Evolutionary conservation across 805 yeast species (phyloP).

Genomic region (Komagataella mondaviorum): DNA sequence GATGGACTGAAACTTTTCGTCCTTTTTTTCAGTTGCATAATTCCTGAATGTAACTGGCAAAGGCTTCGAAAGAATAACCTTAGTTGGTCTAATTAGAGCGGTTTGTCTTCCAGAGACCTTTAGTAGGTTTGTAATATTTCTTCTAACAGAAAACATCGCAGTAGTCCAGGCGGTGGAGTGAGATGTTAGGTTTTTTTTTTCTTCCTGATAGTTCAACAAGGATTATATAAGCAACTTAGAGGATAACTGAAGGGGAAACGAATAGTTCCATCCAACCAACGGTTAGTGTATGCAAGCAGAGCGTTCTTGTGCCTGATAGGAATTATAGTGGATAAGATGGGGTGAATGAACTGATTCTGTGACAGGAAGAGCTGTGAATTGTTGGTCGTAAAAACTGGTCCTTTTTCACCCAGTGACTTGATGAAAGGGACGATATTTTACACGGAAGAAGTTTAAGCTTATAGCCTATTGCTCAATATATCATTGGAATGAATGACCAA

Average conservation of each 20-base stretch:
- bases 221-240: not conserved
- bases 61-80: not conserved
- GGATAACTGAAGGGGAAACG: too few relatives aligned
- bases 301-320: not conserved
- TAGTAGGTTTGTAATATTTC: not conserved
- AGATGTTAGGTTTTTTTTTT: not conserved
- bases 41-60: not conserved
- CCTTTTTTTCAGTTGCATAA: conserved; percentile 6
- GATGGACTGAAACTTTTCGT: conserved; percentile 31
- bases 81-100: not conserved
- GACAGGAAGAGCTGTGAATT: not conserved
- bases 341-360: not conserved
- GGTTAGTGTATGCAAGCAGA: too few relatives aligned
- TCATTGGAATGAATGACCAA: not conserved
- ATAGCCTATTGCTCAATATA: not conserved
- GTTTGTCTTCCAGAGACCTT: not conserved
- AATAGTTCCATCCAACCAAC: too few relatives aligned
- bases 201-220: not conserved
- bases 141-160: not conserved
- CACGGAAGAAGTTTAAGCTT: not conserved
- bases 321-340: too few relatives aligned
- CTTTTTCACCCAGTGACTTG: not conserved
- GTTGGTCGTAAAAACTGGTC: too few relatives aligned
- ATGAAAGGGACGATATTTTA: not conserved
- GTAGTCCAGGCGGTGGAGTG: not conserved